Evolutionary conservation across 805 yeast species (phyloP).

Genomic region (Kodamaea neixiangensis): DNA sequence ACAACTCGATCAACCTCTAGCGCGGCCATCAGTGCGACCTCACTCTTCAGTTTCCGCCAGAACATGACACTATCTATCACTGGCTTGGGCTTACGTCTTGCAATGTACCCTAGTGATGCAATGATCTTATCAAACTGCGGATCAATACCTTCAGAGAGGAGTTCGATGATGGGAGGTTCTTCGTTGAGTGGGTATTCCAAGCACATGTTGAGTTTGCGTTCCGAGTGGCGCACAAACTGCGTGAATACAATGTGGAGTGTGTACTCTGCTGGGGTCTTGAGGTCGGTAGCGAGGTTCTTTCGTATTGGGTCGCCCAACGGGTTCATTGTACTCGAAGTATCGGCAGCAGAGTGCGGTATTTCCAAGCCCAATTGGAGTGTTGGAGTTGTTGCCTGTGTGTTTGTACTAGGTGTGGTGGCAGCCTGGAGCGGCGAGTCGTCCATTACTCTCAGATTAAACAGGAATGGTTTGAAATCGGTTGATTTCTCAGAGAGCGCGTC

Average conservation of each 20-base stretch:
- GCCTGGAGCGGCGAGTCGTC: not conserved
- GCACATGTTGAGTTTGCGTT: slow-evolving; percentile 77
- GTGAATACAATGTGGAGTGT: slow-evolving; percentile 93
- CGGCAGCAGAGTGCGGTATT: not conserved
- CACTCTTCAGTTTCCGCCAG: slow-evolving; percentile 94
- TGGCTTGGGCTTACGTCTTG: slow-evolving; percentile 87
- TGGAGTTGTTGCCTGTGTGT: not conserved
- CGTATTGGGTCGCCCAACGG: not conserved
- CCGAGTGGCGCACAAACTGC: slow-evolving; percentile 93
- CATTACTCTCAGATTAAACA: not conserved
- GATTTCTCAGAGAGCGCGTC: slow-evolving; percentile 1
- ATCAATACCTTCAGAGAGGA: slow-evolving; percentile 84
- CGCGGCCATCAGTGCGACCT: slow-evolving; percentile 60
- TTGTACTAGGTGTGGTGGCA: not conserved
- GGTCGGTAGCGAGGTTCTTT: not conserved
- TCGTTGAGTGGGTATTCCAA: slow-evolving; percentile 60
- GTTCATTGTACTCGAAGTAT: not conserved
- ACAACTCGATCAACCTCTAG: slow-evolving; percentile 39
- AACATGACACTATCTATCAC: slow-evolving; percentile 98
- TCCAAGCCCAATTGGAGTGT: not conserved
- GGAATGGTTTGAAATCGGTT: not conserved
- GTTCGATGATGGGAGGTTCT: slow-evolving; percentile 78
- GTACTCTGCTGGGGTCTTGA: slow-evolving; percentile 78
- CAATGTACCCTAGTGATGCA: slow-evolving; percentile 84
- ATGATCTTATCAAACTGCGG: slow-evolving; percentile 84